phyloP scores from a whole-genome alignment of 345 rosid species.

The Eucalyptus tenuipes region DNA sequence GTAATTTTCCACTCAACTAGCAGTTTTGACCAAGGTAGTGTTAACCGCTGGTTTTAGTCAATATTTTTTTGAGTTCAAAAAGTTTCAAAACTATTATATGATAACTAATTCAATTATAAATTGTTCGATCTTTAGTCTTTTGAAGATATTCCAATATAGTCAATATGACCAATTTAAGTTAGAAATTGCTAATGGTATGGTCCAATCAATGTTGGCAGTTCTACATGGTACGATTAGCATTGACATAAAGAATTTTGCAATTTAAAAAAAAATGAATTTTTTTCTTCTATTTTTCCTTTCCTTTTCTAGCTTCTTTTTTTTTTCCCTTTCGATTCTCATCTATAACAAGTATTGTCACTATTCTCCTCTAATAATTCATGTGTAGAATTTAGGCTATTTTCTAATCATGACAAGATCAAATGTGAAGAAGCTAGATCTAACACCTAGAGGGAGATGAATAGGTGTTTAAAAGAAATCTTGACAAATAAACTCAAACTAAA shows the following conservation, averaged over 20 bases:
- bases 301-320: neutral
- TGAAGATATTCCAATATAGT: neutral
- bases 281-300: neutral
- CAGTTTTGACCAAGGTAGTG: neutral
- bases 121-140: neutral
- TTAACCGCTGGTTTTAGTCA: fast-evolving
- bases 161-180: neutral
- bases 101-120: no score
- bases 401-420: no score
- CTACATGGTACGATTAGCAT: no score
- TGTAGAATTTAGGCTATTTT: neutral
- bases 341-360: neutral
- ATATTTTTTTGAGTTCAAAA: neutral
- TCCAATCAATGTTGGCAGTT: fast-evolving
- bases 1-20: neutral
- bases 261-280: no score
- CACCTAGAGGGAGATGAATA: no score
- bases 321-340: fast-evolving
- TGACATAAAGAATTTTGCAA: neutral
- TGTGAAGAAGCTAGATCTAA: no score
- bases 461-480: no score
- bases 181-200: neutral
- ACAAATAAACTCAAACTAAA: no score
- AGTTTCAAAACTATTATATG: no score
- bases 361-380: neutral